Conservation (phyloP, 2,329 filamentous ascomycete species). For the Coleophoma eucalyptorum region DNA sequence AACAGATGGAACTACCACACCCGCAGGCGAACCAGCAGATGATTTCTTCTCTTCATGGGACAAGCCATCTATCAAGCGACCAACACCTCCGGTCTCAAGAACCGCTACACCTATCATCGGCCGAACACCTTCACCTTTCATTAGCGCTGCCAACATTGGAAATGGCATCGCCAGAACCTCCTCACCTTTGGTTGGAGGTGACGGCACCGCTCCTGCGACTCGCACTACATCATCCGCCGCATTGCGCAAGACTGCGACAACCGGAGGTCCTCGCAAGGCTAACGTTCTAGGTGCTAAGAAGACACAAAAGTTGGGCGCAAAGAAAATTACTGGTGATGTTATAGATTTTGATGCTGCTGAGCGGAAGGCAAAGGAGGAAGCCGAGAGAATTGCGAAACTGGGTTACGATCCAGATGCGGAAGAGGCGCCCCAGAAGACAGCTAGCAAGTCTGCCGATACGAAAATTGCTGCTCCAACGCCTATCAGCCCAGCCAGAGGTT, state of each 20-base stretch:
- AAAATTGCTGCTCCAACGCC: constrained; percentile 71
- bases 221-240: constrained; percentile 74
- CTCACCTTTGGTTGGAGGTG: constrained; percentile 71
- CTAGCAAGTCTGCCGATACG: constrained; percentile 24
- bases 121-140: constrained; percentile 85
- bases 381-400: constrained; percentile 89
- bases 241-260: constrained; percentile 69
- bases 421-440: constrained; percentile 42
- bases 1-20: constrained; percentile 66
- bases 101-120: constrained; percentile 80
- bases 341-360: constrained; percentile 98
- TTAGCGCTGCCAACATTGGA: constrained; percentile 64
- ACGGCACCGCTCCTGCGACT: constrained; percentile 57
- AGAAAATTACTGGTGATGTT: constrained; percentile 77
- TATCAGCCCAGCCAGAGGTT: constrained; percentile 61
- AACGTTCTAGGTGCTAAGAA: constrained; percentile 88
- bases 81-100: constrained; percentile 88
- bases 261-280: constrained; percentile 69
- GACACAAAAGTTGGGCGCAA: constrained; percentile 78
- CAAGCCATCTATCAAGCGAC: constrained; percentile 94
- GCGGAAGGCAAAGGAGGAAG: constrained; percentile 95
- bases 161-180: constrained; percentile 71
- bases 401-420: constrained; percentile 95
- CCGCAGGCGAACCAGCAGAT: constrained; percentile 77
- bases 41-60: constrained; percentile 99